phyloP scores from a whole-genome alignment of 768 basidiomycete genomes.

The Psilocybe cyanescens region DNA sequence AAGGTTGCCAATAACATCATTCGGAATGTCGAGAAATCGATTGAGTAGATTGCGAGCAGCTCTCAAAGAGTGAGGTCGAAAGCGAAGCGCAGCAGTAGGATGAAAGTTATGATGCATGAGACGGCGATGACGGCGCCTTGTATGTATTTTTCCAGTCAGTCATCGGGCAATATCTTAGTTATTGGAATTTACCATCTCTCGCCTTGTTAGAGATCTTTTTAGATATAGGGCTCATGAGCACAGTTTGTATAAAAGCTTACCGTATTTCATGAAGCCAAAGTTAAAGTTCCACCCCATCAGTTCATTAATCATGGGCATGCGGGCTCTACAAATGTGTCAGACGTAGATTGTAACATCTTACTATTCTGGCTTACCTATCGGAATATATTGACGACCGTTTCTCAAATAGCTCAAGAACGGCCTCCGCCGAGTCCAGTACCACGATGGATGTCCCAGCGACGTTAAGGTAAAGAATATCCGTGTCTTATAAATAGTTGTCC shows the following conservation, averaged over 20 bases:
- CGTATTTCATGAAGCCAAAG: not conserved
- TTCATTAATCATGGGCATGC: slow-evolving; percentile 6
- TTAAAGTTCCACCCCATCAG: slow-evolving; percentile 1
- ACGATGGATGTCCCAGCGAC: not conserved
- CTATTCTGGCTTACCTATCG: not conserved
- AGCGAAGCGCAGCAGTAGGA: slow-evolving; percentile 21
- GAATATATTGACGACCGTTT: not conserved
- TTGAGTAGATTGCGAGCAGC: slow-evolving; percentile 29
- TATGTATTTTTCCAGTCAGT: slow-evolving; percentile 16
- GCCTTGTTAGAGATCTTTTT: not conserved
- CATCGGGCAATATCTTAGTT: slow-evolving; percentile 24
- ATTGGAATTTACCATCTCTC: slow-evolving; percentile 17
- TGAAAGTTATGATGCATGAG: slow-evolving; percentile 24
- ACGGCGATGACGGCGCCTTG: slow-evolving; percentile 21
- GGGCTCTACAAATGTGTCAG: slow-evolving; percentile 12
- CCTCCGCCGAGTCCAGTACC: not conserved
- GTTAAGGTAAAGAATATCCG: not conserved
- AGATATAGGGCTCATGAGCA: not conserved
- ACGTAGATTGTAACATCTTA: not conserved
- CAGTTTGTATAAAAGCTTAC: slow-evolving; percentile 12
- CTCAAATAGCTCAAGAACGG: not conserved
- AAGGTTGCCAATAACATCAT: slow-evolving; percentile 33
- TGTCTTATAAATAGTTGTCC: not conserved
- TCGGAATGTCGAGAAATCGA: slow-evolving; percentile 35
- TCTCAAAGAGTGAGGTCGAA: slow-evolving; percentile 26